These are phyloP conservation scores for Puccinia brachypodii DNA, from an alignment of 1,284 basidiomycete species.

Conservation along the genomic window DNA sequence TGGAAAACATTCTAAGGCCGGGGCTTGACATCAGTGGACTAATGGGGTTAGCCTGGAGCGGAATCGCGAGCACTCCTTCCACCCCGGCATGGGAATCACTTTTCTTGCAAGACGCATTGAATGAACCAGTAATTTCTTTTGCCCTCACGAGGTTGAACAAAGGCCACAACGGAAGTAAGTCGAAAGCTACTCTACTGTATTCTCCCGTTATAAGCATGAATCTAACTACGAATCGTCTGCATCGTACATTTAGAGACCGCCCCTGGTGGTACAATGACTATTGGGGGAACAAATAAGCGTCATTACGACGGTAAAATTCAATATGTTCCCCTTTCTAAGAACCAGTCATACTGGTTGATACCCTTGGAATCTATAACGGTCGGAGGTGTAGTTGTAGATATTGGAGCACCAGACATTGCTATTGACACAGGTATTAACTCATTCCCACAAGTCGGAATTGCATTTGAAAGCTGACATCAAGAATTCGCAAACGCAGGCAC, in stretches of 20 bases:
- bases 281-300: constrained; percentile 39
- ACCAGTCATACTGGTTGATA: constrained; percentile 46
- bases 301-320: constrained; percentile 40
- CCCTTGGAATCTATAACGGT: constrained; percentile 29
- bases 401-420: constrained; percentile 41
- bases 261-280: constrained; percentile 45
- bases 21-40: constrained; percentile 46
- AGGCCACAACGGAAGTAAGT: background rate
- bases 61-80: constrained; percentile 44
- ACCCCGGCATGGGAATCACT: constrained; percentile 44
- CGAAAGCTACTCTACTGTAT: background rate
- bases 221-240: background rate
- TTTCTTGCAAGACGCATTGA: constrained; percentile 31
- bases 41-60: constrained; percentile 43
- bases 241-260: constrained; percentile 8
- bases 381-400: constrained; percentile 22
- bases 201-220: background rate
- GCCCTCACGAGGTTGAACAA: constrained; percentile 26
- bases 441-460: background rate
- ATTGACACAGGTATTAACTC: constrained; percentile 38
- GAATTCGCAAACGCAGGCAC: constrained; percentile 8
- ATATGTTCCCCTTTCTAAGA: constrained; percentile 43
- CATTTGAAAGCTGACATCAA: background rate
- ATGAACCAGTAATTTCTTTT: constrained; percentile 44
- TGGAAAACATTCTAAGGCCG: constrained; percentile 41